Evolutionary conservation across 805 yeast genomes (phyloP), one percentile per base, ranked within the genome.

Genomic region (Torulaspora microellipsoides): DNA sequence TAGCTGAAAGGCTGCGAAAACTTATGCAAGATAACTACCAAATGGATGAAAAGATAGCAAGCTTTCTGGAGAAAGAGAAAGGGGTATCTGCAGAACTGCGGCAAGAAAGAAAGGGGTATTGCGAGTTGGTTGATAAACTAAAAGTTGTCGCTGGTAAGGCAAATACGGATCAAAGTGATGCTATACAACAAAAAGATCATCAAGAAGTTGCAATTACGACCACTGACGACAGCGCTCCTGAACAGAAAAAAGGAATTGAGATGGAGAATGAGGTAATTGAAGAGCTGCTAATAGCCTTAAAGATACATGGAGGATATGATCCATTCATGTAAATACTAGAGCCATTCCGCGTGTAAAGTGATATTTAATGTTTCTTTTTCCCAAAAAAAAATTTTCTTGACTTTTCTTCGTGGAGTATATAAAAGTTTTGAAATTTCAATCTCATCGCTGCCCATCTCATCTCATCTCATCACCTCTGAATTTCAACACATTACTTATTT

Each of bases 231-330:
- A 17, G 36, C 17, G 4, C 14, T 15, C 14, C 7, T 15, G 35
- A 33, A 3, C 35, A 14, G 8, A 29, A 14, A n/a, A 10, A 20
- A 12, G 34, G 9, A 6, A 28, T 38, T 10, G 25, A 29, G 14
- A 29, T 15, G n/a, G 52, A 55, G 27, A 56, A 54, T 25, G 52
- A 51, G 17, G 43, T 48, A 1, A 38, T 57, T 4, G 42, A 45
- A 25, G 50, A 57, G 33, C 33, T 57, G 9, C 37, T 57, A 6
- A 27, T 49, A 12, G 60, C 60, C 8, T 38, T 57, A 23, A 47
- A 55, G 39, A 41, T 55, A 4, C 54, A 54, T 31, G 48, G 50
- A 15, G 57, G 57, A 9, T 47, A 50, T 29, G 51, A 47, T 32
- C 45, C 41, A 10, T 27, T 42, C 12, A 36, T 33, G 31, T 41